Evolutionary conservation across 441 rosid species (phyloP).

Genomic region (Flueggea neowawraea): DNA sequence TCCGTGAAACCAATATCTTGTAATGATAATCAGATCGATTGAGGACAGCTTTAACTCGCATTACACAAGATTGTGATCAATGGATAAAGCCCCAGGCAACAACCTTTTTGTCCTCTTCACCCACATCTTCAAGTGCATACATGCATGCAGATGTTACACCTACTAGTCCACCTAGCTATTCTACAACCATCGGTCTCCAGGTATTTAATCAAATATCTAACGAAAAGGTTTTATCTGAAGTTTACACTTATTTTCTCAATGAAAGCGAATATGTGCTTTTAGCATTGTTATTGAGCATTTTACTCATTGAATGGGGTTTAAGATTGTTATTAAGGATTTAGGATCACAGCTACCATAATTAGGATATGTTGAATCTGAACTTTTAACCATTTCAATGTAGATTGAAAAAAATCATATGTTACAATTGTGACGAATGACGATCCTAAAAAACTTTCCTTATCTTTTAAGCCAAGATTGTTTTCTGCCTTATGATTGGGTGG

Average conservation of each 20-base stretch:
- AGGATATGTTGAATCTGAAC: no score
- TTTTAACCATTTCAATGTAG: no score
- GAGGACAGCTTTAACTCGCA: conserved; percentile 72
- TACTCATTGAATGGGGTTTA: no score
- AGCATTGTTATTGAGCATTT: no score
- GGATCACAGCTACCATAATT: no score
- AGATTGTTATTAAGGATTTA: no score
- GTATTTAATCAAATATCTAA: conserved; percentile 35
- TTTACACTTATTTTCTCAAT: not conserved
- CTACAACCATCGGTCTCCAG: conserved; percentile 72
- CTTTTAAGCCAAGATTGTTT: no score
- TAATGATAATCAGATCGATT: conserved; percentile 62
- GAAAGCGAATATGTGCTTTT: no score
- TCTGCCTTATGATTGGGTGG: no score
- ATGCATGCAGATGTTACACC: conserved; percentile 66
- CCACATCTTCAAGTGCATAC: conserved; percentile 38
- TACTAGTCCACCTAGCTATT: conserved; percentile 47
- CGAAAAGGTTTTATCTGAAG: not conserved
- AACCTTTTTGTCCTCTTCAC: conserved; percentile 47
- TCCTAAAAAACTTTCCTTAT: no score
- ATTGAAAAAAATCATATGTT: no score
- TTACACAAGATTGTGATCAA: conserved; percentile 92
- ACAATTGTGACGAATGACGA: no score
- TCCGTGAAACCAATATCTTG: conserved; percentile 7
- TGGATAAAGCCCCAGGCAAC: conserved; percentile 71